Conservation (phyloP, 2,329 filamentous ascomycete species). For the Alternaria viburni region DNA sequence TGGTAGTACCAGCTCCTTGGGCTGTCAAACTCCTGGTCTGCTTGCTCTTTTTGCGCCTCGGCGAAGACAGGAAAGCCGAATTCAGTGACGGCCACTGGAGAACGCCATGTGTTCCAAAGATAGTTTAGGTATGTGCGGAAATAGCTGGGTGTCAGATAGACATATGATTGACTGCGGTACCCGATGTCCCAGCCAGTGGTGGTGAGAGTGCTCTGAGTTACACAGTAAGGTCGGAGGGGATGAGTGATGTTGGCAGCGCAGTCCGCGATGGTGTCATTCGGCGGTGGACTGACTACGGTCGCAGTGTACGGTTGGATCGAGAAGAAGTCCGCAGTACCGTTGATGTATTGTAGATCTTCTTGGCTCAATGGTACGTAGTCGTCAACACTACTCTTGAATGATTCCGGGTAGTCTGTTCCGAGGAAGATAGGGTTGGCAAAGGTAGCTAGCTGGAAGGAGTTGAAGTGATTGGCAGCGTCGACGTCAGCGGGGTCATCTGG, state of each 20-base stretch:
- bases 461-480: conserved; percentile 55
- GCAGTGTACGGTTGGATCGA: conserved; percentile 66
- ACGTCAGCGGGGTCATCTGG: conserved; percentile 52
- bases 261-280: conserved; percentile 51
- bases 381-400: conserved; percentile 47
- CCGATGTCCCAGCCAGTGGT: conserved; percentile 66
- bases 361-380: conserved; percentile 56
- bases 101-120: conserved; percentile 64
- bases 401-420: conserved; percentile 58
- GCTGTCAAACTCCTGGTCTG: conserved; percentile 62
- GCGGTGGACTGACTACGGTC: conserved; percentile 59
- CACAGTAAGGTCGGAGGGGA: conserved; percentile 60
- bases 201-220: conserved; percentile 52
- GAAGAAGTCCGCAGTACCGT: conserved; percentile 60
- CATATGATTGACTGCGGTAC: conserved; percentile 61
- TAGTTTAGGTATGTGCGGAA: conserved; percentile 64
- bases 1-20: conserved; percentile 63
- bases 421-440: conserved; percentile 63
- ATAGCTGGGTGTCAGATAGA: conserved; percentile 65
- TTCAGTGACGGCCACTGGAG: conserved; percentile 59
- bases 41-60: conserved; percentile 53
- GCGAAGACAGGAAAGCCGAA: conserved; percentile 64
- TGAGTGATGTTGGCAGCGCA: conserved; percentile 58
- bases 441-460: conserved; percentile 51
- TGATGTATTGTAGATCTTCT: conserved; percentile 52